Evolutionary conservation across 495 filamentous ascomycete genomes (phyloP).

Genomic region (Xylaria grammica): DNA sequence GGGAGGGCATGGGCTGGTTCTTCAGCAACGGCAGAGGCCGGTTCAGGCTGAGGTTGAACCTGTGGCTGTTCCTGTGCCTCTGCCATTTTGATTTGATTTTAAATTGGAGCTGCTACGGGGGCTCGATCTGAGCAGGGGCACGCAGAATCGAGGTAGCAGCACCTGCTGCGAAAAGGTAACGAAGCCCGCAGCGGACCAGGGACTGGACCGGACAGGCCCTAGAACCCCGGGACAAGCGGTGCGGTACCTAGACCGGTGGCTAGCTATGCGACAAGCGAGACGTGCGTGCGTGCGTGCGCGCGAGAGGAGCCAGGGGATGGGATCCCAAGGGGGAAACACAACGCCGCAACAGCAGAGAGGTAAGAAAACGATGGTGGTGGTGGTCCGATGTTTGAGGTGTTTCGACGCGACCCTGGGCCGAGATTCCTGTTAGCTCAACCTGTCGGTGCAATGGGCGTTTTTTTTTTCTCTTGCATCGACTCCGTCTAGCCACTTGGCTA

Average conservation of each 20-base stretch:
- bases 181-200: slow-evolving; percentile 35
- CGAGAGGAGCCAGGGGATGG: slow-evolving; percentile 24
- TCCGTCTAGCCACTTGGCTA: slow-evolving; percentile 32
- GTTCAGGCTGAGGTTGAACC: slow-evolving; percentile 47
- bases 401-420: slow-evolving; percentile 46
- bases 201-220: slow-evolving; percentile 30
- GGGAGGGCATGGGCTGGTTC: slow-evolving; percentile 41
- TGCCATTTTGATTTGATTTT: slow-evolving; percentile 47
- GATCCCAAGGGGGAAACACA: slow-evolving; percentile 27
- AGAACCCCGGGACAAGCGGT: slow-evolving; percentile 24
- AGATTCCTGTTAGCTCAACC: slow-evolving; percentile 43
- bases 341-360: slow-evolving; percentile 36
- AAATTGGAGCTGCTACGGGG: slow-evolving; percentile 44
- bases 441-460: slow-evolving; percentile 44
- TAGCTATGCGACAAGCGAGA: slow-evolving; percentile 27
- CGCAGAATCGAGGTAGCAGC: slow-evolving; percentile 35
- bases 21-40: slow-evolving; percentile 42
- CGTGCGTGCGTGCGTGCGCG: slow-evolving; percentile 25
- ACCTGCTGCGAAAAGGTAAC: slow-evolving; percentile 41
- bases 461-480: slow-evolving; percentile 25
- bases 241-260: slow-evolving; percentile 29
- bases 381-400: slow-evolving; percentile 46
- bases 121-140: slow-evolving; percentile 42
- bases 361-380: slow-evolving; percentile 35
- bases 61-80: slow-evolving; percentile 44